Evolutionary conservation across 768 basidiomycete species (phyloP).

Genomic region (Trametes villosa): DNA sequence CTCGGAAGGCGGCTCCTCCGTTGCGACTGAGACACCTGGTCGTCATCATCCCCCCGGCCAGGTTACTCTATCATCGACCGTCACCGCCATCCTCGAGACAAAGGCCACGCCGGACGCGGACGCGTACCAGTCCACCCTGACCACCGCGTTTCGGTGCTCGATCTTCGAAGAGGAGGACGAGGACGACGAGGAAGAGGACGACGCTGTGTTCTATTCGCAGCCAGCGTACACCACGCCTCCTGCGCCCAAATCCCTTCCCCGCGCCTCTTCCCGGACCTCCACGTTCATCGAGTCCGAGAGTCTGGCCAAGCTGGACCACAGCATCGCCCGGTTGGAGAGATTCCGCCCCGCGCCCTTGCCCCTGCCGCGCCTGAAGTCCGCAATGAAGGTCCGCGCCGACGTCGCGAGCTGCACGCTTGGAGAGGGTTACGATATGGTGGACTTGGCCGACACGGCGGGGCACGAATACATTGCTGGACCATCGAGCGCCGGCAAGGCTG

Average conservation of each 20-base stretch:
- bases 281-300: not conserved
- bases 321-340: not conserved
- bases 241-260: slow-evolving; percentile 1
- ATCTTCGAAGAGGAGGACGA: not conserved
- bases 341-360: not conserved
- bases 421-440: not conserved
- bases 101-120: not conserved
- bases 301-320: slow-evolving; percentile 2
- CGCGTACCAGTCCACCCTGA: not conserved
- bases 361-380: not conserved
- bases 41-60: not conserved
- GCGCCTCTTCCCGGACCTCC: not conserved
- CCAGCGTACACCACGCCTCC: not conserved
- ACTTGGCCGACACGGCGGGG: not conserved
- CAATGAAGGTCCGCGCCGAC: slow-evolving; percentile 3
- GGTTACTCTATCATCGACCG: not conserved
- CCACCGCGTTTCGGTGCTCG: not conserved
- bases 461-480: not conserved
- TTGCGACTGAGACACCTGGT: not conserved
- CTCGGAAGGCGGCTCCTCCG: not conserved
- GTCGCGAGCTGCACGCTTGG: slow-evolving; percentile 6
- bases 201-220: not conserved
- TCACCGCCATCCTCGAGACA: not conserved
- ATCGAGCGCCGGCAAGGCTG: not conserved
- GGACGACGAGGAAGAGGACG: not conserved